A percentile compares a stretch with the other conserved stretches of the same genome.
Evolutionary conservation across 129 eudicot species (phyloP).

Genomic region (Cynara cardunculus): DNA sequence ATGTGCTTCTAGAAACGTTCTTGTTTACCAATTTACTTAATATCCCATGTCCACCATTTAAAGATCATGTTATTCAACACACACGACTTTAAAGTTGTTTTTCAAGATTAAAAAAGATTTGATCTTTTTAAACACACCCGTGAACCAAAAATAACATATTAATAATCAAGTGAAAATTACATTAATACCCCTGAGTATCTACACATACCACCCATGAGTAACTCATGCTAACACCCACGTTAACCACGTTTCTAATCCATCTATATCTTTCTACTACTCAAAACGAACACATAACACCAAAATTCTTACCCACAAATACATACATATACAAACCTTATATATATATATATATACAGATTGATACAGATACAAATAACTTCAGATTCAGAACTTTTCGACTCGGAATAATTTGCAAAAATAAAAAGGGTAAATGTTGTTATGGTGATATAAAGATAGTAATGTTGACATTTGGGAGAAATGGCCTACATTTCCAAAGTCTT

Average conservation of each 20-base stretch:
- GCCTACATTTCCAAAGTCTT: conserved; percentile 26
- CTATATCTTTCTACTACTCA: neutral
- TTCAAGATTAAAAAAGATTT: neutral
- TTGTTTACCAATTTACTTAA: neutral
- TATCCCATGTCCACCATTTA: neutral
- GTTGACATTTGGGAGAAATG: conserved; percentile 21
- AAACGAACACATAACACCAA: neutral
- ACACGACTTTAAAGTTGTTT: neutral
- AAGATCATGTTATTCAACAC: neutral
- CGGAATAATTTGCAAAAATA: conserved; percentile 9
- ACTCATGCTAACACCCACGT: neutral
- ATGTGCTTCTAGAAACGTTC: neutral
- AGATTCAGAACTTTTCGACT: neutral
- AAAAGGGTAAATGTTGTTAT: conserved; percentile 8
- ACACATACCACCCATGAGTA: neutral
- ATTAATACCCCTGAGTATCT: neutral
- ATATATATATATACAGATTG: neutral
- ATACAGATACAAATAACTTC: neutral
- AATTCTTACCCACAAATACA: neutral
- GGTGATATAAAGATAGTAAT: conserved; percentile 9
- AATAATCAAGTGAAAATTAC: neutral
- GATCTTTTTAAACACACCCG: neutral
- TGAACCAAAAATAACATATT: neutral
- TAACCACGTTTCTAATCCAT: neutral
- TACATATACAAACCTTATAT: neutral